A percentile compares a stretch with the other conserved stretches of the same genome.
These are phyloP conservation scores for Cymbopogon citratus DNA, from an alignment of 176 grass and related monocot species.

Conservation along the genomic window DNA sequence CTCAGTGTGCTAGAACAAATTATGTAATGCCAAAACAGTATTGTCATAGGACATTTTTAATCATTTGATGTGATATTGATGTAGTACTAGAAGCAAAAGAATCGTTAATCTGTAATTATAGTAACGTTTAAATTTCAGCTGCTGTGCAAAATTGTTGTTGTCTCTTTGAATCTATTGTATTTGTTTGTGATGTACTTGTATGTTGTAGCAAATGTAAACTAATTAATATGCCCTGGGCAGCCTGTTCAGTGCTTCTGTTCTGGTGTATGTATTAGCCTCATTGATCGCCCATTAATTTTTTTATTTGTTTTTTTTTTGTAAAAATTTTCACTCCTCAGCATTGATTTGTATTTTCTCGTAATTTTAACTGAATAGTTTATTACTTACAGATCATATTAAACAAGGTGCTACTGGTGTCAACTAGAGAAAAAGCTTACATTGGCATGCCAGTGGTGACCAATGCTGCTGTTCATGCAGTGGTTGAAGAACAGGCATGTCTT, in stretches of 20 bases:
- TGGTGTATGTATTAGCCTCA: neutral
- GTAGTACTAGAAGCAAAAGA: no score
- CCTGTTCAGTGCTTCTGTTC: neutral
- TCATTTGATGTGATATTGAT: no score
- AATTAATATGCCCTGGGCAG: neutral
- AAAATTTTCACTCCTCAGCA: neutral
- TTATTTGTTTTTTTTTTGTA: neutral
- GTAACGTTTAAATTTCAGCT: neutral
- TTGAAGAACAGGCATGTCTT: constrained; percentile 64
- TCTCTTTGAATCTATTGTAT: neutral
- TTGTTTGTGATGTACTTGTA: neutral
- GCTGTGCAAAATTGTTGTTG: neutral
- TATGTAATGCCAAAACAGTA: neutral
- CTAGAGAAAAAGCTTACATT: constrained; percentile 83
- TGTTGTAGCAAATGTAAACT: constrained; percentile 20
- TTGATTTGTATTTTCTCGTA: constrained; percentile 2
- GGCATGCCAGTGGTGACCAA: constrained; percentile 97
- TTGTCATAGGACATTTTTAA: no score
- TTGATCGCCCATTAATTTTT: neutral
- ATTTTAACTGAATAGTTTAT: no score
- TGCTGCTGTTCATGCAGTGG: constrained; percentile 89
- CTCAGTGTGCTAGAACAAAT: neutral
- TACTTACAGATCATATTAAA: no score
- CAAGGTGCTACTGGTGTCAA: constrained; percentile 89
- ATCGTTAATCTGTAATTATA: no score